These are phyloP conservation scores for Quercus tomentella DNA, from an alignment of 331 rosid genomes.

Conservation along the genomic window DNA sequence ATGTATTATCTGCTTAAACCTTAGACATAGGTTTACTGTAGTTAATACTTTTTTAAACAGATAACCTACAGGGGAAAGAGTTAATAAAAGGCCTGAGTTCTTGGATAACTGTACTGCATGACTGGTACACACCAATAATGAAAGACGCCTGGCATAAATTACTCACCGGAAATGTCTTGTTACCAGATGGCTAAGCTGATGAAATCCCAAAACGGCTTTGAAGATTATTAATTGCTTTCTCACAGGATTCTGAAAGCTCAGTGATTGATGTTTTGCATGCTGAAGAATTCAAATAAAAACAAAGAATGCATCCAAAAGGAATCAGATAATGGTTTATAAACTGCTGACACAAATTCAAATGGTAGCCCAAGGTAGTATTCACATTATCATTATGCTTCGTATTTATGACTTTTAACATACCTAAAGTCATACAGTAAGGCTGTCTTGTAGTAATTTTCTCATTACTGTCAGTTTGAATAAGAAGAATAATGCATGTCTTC, in stretches of 20 bases:
- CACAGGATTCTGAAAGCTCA: constrained; percentile 67
- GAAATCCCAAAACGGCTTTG: constrained; percentile 57
- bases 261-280: constrained; percentile 65
- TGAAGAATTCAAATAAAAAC: constrained; percentile 30
- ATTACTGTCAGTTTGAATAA: background rate
- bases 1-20: background rate
- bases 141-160: constrained; percentile 1
- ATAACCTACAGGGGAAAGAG: background rate
- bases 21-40: background rate
- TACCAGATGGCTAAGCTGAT: constrained; percentile 35
- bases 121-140: constrained; percentile 1
- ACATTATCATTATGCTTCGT: background rate
- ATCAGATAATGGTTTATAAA: background rate
- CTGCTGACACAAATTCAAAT: background rate
- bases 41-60: background rate
- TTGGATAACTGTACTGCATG: background rate
- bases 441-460: background rate
- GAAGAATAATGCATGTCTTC: background rate
- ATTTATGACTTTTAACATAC: background rate
- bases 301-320: background rate
- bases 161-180: constrained; percentile 24
- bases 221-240: constrained; percentile 67
- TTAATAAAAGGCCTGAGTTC: background rate
- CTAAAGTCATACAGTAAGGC: background rate
- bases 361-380: background rate